Evolutionary conservation across 176 grass and related monocot species (phyloP), one percentile per base, ranked within the genome.

Genomic region (Raddia distichophylla): DNA sequence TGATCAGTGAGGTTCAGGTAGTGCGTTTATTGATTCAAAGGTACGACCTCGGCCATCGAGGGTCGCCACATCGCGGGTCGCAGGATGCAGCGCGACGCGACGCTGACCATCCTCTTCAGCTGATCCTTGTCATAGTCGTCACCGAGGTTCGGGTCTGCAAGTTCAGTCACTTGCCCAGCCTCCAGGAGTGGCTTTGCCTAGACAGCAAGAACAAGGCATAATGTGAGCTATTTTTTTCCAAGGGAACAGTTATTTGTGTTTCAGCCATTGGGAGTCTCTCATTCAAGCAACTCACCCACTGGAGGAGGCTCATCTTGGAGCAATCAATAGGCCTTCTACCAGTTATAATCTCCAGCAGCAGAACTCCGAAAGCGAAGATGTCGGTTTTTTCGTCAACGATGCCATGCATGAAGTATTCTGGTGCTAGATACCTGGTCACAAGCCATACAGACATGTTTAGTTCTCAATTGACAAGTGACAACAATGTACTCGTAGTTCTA

Each of bases 321-420:
- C 92, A 88, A 66, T 99, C 96, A 58, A 99, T 91, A 7, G 96
- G 90, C 80, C 87, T 93, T 66, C 96, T 90, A 54, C 96, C 91
- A 5, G 91, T 93, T 55, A 93, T 82, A 61, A 93, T 95, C 82
- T 93, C 93, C 54, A 93, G 71, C 15, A 99, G 67, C 13, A 95
- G 78, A 73, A 99, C 96, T 0, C 93, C 96, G 8, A 95, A 95
- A 27, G 96, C 96, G 20, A 99, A 95, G 15, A 99, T 90, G 18
- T 95, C 95, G 0, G 90, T 95, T 65, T 98, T 98, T 52, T 98
- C 92, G 7, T 98, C 95, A 32, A 95, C 88, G 6, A 98, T 91
- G 69, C 95, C 92, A 6, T 98, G 92, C 95, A 90, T 98, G 88
- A 95, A 98, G 71, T 98, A 95, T 66, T 98, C 95, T 33, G 95